Base-by-base conservation (phyloP, 2,329 filamentous ascomycete genomes). In the Mollisiaceae sp. region DNA sequence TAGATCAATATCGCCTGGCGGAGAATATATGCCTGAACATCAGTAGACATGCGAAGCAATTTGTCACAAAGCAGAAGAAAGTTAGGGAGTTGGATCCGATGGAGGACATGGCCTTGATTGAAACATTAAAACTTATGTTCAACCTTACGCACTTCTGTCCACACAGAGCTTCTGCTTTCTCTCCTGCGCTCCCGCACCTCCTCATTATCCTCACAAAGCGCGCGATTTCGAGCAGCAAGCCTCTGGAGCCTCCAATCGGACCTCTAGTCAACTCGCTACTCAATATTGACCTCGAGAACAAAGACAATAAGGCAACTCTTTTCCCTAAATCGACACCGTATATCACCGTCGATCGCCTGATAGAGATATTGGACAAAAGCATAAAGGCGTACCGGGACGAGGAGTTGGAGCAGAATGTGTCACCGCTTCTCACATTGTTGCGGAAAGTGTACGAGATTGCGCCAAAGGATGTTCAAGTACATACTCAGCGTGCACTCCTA, bases 121-220 rank as follows among this genome's bases (percentile, higher is more conserved):
- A 98, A 77, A 94, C 91, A 0, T 81, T 95, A 59, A 97, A 97
- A 75, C 83, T 98, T 47, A 80, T 97, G 60, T 98, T 96, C 82
- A 97, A 97, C 77, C 83, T 97, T 61, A 91, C 91, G 1, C 89
- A 94, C 72, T 88, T 89, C 73, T 90, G 89, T 73, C 86, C 88
- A 4, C 83, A 89, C 50, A 82, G 89, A 32, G 78, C 80, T 4
- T 76, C 81, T 0, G 79, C 82, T 0, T 96, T 97, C 74, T 87
- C 87, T 1, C 80, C 85, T 24, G 87, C 90, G 2, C 84, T 96
- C 50, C 84, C 88, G 12, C 83, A 88, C 65, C 86, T 98, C 35
- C 81, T 94, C 64, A 85, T 86, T 54, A 85, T 97, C 20, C 81
- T 98, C 36, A 85, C 84, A 69, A 86, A 81, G 59, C 79, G 80